Percentiles rank a stretch among this genome's conserved stretches.
These are phyloP conservation scores for Leptographium lundbergii DNA, from an alignment of 2,329 filamentous ascomycete species.

Conservation along the genomic window DNA sequence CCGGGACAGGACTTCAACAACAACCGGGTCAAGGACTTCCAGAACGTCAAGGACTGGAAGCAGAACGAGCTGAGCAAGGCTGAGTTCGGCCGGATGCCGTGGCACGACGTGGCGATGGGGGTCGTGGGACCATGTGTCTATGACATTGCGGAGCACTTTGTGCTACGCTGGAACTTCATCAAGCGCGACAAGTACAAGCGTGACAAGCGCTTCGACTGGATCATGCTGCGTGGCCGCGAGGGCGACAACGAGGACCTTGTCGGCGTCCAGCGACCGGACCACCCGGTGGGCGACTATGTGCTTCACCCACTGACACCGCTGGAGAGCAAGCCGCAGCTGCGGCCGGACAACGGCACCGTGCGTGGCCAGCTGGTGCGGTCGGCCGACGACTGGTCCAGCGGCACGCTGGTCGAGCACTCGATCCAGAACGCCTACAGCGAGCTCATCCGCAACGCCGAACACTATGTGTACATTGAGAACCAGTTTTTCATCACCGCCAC, in stretches of 20 bases:
- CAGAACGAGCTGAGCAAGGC: constrained; percentile 84
- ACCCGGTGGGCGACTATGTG: constrained; percentile 78
- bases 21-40: constrained; percentile 90
- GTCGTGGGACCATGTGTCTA: constrained; percentile 81
- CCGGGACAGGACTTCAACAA: constrained; percentile 98
- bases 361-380: constrained; percentile 80
- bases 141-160: constrained; percentile 92
- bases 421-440: constrained; percentile 83
- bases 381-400: constrained; percentile 86
- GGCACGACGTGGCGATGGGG: constrained; percentile 93
- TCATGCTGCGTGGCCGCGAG: constrained; percentile 63
- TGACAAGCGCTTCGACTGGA: constrained; percentile 71
- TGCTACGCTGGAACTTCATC: constrained; percentile 89
- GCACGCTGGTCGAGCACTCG: constrained; percentile 70
- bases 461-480: constrained; percentile 96
- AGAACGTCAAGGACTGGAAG: constrained; percentile 84
- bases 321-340: constrained; percentile 40
- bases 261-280: constrained; percentile 76
- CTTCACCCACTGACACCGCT: constrained; percentile 65
- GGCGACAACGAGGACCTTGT: constrained; percentile 74
- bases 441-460: constrained; percentile 73
- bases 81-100: constrained; percentile 90
- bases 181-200: constrained; percentile 98
- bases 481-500: constrained; percentile 98
- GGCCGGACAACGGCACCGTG: constrained; percentile 54